Evolutionary conservation across 2,329 filamentous ascomycete species (phyloP), one percentile per base, ranked within the genome.

Genomic region (Lizonia empirigonia): DNA sequence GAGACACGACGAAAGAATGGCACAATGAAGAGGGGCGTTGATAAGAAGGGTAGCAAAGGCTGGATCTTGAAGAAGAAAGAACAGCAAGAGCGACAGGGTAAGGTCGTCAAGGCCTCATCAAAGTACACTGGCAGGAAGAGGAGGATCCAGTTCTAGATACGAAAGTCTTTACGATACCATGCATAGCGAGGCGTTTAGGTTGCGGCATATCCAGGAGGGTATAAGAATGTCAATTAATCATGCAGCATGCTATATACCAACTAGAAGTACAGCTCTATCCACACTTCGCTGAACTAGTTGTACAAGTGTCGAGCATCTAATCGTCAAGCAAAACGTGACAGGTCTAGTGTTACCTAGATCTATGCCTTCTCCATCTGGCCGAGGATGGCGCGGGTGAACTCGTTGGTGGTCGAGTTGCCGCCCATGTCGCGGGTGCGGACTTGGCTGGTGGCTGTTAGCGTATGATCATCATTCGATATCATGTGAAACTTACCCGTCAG

Each of bases 371-470:
- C 93, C 91, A 99, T 96, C 84, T 94, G 90, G 81, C 92, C 85
- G 72, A 99, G 83, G 72, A 99, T 89, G 68, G 94, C 92, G 69
- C 88, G 84, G 69, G 94, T 97, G 81, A 97, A 99, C 76, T 97
- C 87, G 78, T 97, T 86, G 59, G 93, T 99, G 68, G 89, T 91
- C 71, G 85, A 85, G 62, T 87, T 80, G 74, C 94, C 94, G 73
- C 93, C 93, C 94, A 99, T 97, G 74, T 99, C 94, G 69, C 89
- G 88, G 60, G 94, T 99, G 76, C 92, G 88, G 71, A 85, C 82
- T 79, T 91, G 87, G 75, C 91, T 94, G 71, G 15, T 24, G 18
- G n/a, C 6, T 39, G 60, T 78, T 71, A 77, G 70, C 46, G 12
- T 9, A 12, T 18, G 4, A 13, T 30, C 16, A 20, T 20, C 18